Evolutionary conservation across 2,329 filamentous ascomycete species (phyloP).

Genomic region (Huntiella bhutanensis): DNA sequence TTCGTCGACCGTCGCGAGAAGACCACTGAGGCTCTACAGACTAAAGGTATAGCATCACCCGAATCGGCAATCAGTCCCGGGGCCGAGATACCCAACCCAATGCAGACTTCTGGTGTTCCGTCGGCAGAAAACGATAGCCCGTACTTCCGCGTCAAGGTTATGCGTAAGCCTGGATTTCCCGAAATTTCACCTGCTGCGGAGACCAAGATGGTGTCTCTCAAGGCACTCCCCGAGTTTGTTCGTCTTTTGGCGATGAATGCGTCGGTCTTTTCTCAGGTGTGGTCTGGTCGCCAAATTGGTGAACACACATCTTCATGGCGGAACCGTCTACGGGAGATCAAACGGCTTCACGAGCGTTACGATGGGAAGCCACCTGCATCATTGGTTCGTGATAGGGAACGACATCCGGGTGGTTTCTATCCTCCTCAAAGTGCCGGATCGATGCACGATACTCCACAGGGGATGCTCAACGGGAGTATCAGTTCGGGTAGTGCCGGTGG

Average conservation of each 20-base stretch:
- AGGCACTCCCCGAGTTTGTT: conserved; percentile 67
- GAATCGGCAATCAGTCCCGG: not conserved
- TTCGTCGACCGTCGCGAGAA: conserved; percentile 46
- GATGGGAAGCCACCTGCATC: conserved; percentile 19
- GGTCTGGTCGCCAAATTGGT: conserved; percentile 55
- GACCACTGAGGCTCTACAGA: conserved; percentile 11
- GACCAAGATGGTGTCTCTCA: conserved; percentile 71
- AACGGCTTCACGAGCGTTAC: conserved; percentile 55
- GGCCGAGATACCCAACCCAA: not conserved
- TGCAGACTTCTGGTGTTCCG: not conserved
- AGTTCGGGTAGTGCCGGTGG: not conserved
- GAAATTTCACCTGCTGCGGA: conserved; percentile 79
- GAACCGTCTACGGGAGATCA: conserved; percentile 68
- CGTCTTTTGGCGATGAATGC: conserved; percentile 81
- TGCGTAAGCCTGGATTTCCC: conserved; percentile 76
- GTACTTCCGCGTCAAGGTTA: conserved; percentile 79
- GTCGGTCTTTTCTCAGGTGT: conserved; percentile 83
- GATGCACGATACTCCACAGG: conserved; percentile 4
- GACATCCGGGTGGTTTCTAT: conserved; percentile 14
- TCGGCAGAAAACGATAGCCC: conserved; percentile 19
- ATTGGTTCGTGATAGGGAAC: not conserved
- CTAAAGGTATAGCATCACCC: not conserved
- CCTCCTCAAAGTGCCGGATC: conserved; percentile 9
- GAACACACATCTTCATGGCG: conserved; percentile 84
- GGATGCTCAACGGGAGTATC: not conserved